These are phyloP conservation scores for Periconia sp. DNA, from an alignment of 2,329 filamentous ascomycete genomes.

Conservation along the genomic window DNA sequence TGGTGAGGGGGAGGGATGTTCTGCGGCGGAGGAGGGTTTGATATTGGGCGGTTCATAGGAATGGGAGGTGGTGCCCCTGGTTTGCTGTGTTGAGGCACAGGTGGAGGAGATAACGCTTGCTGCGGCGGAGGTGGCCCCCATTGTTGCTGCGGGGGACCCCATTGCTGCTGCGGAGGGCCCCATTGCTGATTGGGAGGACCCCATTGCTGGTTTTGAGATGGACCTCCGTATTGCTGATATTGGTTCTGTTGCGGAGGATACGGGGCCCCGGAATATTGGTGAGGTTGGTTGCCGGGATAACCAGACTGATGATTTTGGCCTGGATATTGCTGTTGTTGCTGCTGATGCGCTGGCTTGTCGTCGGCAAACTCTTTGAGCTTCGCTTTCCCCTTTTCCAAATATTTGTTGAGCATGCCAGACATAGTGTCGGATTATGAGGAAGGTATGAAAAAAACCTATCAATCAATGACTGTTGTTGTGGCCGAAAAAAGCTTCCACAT, in stretches of 20 bases:
- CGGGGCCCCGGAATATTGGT: slow-evolving; percentile 16
- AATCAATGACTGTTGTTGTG: neutral
- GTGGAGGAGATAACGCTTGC: slow-evolving; percentile 24
- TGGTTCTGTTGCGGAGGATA: slow-evolving; percentile 6
- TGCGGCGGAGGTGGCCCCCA: slow-evolving; percentile 11
- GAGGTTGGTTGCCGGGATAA: slow-evolving; percentile 20
- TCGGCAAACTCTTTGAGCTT: slow-evolving; percentile 37
- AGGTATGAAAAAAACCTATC: neutral
- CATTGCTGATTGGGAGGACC: slow-evolving; percentile 22
- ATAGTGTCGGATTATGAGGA: slow-evolving; percentile 12
- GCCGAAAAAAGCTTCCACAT: neutral
- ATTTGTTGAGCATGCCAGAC: slow-evolving; percentile 34
- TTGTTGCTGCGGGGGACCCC: slow-evolving; percentile 25
- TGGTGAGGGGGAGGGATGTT: slow-evolving; percentile 23
- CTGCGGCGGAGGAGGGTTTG: slow-evolving; percentile 33
- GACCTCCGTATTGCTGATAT: slow-evolving; percentile 19
- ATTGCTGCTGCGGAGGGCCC: slow-evolving; percentile 24
- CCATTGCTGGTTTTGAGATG: slow-evolving; percentile 19
- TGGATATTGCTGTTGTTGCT: slow-evolving; percentile 24
- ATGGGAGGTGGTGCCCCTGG: slow-evolving; percentile 26
- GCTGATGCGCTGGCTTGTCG: slow-evolving; percentile 22
- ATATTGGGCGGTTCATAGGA: slow-evolving; percentile 30
- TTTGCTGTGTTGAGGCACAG: slow-evolving; percentile 35
- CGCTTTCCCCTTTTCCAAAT: slow-evolving; percentile 40
- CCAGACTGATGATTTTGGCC: slow-evolving; percentile 19